These are phyloP conservation scores for Coemansia sp. DNA, from an alignment of 192 early-diverging fungal species.

Conservation along the genomic window DNA sequence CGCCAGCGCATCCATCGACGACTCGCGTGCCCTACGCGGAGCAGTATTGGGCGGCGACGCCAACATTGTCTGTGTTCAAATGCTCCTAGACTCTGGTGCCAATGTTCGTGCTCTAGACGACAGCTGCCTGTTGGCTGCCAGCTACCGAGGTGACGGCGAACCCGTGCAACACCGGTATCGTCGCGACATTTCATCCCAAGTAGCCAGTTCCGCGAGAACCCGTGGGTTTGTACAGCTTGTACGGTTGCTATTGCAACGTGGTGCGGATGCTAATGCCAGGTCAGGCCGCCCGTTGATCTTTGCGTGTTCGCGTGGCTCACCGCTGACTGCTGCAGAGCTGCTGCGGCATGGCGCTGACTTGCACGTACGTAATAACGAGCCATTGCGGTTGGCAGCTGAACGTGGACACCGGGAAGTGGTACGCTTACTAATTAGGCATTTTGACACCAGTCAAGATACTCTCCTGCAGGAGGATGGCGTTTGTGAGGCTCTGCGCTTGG, in stretches of 20 bases:
- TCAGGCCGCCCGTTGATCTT: conserved; percentile 28
- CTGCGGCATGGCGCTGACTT: conserved; percentile 23
- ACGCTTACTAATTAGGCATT: neutral
- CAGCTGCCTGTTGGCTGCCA: conserved; percentile 39
- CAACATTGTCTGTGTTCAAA: conserved; percentile 10
- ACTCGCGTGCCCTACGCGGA: conserved; percentile 33
- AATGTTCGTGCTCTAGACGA: conserved; percentile 21
- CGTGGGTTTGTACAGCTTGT: conserved; percentile 18
- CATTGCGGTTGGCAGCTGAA: conserved; percentile 28
- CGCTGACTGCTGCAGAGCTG: conserved; percentile 21
- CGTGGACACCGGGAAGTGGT: conserved; percentile 11
- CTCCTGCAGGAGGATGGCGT: neutral
- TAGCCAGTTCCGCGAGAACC: neutral
- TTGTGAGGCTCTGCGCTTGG: neutral
- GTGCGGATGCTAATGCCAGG: conserved; percentile 26
- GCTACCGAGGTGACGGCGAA: conserved; percentile 45
- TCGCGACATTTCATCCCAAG: conserved; percentile 7
- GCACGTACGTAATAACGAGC: conserved; percentile 18
- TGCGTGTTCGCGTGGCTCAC: conserved; percentile 23
- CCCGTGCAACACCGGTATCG: neutral
- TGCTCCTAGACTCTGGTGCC: conserved; percentile 30
- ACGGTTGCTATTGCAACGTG: conserved; percentile 32
- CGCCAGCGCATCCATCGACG: conserved; percentile 17
- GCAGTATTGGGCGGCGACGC: conserved; percentile 43
- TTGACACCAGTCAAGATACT: neutral